These are phyloP conservation scores for Magnusiomyces fungicola DNA, from an alignment of 1,139 yeast genomes.

Conservation along the genomic window DNA sequence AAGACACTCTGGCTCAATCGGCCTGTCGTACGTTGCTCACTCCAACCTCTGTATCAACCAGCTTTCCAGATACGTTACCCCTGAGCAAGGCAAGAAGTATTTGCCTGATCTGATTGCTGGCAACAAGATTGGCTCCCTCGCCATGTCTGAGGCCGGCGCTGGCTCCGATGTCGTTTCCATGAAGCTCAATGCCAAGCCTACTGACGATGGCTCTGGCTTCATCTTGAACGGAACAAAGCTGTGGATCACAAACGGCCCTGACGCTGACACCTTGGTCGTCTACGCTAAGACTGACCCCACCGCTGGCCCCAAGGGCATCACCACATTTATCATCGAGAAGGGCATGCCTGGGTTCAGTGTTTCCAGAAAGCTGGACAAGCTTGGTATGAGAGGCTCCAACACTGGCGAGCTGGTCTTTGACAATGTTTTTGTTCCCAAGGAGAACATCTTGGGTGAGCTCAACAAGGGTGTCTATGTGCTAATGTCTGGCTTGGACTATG, in stretches of 20 bases:
- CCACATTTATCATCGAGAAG: conserved; percentile 31
- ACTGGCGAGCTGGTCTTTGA: conserved; percentile 32
- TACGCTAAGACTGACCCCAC: conserved; percentile 33
- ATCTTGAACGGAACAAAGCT: conserved; percentile 32
- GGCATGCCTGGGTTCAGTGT: conserved; percentile 29
- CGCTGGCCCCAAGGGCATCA: conserved; percentile 30
- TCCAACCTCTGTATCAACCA: conserved; percentile 33
- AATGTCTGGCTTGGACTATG: conserved; percentile 31
- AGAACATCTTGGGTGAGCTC: conserved; percentile 28
- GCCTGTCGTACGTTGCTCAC: conserved; percentile 32
- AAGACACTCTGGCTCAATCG: conserved; percentile 31
- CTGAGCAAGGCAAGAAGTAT: conserved; percentile 28
- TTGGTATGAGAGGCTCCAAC: conserved; percentile 33
- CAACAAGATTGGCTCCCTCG: conserved; percentile 29
- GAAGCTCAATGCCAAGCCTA: conserved; percentile 28
- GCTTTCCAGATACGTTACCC: conserved; percentile 27
- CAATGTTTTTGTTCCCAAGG: conserved; percentile 31
- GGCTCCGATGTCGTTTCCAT: conserved; percentile 33
- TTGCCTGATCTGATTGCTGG: conserved; percentile 30
- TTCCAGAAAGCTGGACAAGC: conserved; percentile 30
- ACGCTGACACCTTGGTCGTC: conserved; percentile 30
- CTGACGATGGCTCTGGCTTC: conserved; percentile 30
- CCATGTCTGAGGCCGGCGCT: conserved; percentile 33
- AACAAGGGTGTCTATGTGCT: conserved; percentile 31
- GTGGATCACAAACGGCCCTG: conserved; percentile 36